Evolutionary conservation across 2,329 filamentous ascomycete species (phyloP), one percentile per base, ranked within the genome.

Genomic region (Clarireedia paspali): DNA sequence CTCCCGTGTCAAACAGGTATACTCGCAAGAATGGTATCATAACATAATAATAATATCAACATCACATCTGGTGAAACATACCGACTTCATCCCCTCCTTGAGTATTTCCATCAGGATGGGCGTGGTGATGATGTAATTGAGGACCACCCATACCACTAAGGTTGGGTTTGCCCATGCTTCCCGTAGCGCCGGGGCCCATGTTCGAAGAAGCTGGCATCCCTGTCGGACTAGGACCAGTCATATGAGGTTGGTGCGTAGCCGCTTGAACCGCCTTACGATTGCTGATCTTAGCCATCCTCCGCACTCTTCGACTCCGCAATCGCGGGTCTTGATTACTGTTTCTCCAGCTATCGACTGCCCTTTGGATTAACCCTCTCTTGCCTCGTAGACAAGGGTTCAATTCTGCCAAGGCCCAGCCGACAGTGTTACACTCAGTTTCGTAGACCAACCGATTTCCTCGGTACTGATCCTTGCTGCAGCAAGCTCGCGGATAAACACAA

Each of bases 321-420:
- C 91, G 82, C 50, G 90, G 89, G 67, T 99, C 94, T 74, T 95
- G 91, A 74, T 97, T 97, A 80, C 92, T 97, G 76, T 99, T 99
- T 60, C 94, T 83, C 94, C 94, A 97, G 75, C 91, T 96, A 73
- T 99, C 94, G 46, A 99, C 94, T 2, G 94, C 94, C 62, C 94
- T 83, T 75, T 99, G 94, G 64, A 99, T 99, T 58, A 99, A 79
- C 6, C 94, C 94, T 64, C 94, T 83, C 78, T 97, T 97, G 64
- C 92, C 92, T 61, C 92, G 84, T 58, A 97, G 79, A 57, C 89
- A 88, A 6, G 91, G 86, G 71, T 99, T 99, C 53, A 99, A 76
- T 68, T 97, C 88, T 2, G 94, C 94, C 63, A 99, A 75, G 12
- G 92, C 92, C 94, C 94, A 99, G n/a, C 94, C 94, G n/a, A 99